Evolutionary conservation across 2,329 filamentous ascomycete species (phyloP), one percentile per base, ranked within the genome.

Genomic region (Eurotiales sp.): DNA sequence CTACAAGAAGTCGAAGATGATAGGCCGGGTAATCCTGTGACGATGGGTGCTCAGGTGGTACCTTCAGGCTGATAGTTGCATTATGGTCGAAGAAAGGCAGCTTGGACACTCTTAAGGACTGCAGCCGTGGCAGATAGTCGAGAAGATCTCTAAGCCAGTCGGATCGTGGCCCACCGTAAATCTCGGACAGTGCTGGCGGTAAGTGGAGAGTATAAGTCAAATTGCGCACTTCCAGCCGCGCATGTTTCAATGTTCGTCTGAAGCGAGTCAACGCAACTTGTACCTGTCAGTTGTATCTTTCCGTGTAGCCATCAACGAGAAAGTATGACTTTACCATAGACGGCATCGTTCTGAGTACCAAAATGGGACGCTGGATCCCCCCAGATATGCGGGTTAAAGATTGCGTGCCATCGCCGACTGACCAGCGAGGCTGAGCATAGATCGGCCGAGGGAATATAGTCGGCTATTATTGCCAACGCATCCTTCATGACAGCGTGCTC

Each of bases 321-420:
- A n/a, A n/a, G n/a, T n/a, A n/a, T n/a, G n/a, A n/a, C 46, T 55
- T 56, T 61, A 72, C 77, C 75, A 59, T 83, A 83, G 25, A 84
- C 79, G 8, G 75, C 77, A 60, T 84, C 81, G 59, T 83, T 80
- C 46, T 83, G 75, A 2, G 73, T 72, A 25, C 78, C 79, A 61
- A 84, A 84, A 63, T 84, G 81, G 8, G 80, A 82, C 0, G 81
- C 80, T 17, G 82, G 82, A 59, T 80, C 78, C 14, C 81, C 81
- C 82, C 82, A 85, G 1, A 85, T 71, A 55, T 79, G 76, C 2
- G 79, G 79, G 47, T 77, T 73, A 57, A 84, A 83, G n/a, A 78
- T 75, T 23, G 67, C 59, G 59, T 84, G 78, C 80, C 81, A 84
- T 70, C 71, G 68, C 49, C 68, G 75, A 58, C 76, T 82, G 8